Evolutionary conservation across 2,329 filamentous ascomycete genomes (phyloP), one percentile per base, ranked within the genome.

Genomic region (Chaetomiaceae sp.): DNA sequence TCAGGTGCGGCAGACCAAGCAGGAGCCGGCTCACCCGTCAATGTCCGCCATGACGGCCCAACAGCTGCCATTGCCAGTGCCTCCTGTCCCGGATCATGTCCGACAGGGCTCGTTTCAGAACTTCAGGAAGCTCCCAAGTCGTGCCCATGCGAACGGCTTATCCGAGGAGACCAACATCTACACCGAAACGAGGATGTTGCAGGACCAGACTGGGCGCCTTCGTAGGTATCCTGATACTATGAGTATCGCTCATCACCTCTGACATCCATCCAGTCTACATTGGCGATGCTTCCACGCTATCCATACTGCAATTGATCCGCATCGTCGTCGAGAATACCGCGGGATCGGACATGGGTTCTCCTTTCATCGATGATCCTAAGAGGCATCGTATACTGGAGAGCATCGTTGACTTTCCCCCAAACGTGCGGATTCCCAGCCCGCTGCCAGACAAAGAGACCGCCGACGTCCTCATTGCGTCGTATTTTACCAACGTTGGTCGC

Each of bases 261-360:
- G 37, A 47, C 50, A 11, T 31, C 5, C 1, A 8, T 19, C 4
- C 19, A 81, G 79, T 82, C 22, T 85, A 84, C 57, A 73, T 84
- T 56, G 82, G 83, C n/a, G 80, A 84, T 58, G 81, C 83, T 2
- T 81, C 81, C 1, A 80, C 80, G 0, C 69, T 85, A 6, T 82
- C 82, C 0, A 84, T 81, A 60, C 69, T 85, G 3, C 79, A 84
- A 52, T 69, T 82, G 40, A 75, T 85, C 17, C 78, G 82, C 9
- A 78, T 80, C 68, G 77, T 84, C 59, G 80, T 85, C 4, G 77
- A 81, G 58, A 77, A 69, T 8, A 73, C 75, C 27, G 72, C 72
- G 17, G 82, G 82, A 0, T 64, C 70, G 0, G 61, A 62, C 9
- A 56, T 61, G 49, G 62, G 59, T 25, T 84, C 81, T 3, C 67